Evolutionary conservation across 306 rosid species (phyloP).

Genomic region (Citrullus mucosospermus): DNA sequence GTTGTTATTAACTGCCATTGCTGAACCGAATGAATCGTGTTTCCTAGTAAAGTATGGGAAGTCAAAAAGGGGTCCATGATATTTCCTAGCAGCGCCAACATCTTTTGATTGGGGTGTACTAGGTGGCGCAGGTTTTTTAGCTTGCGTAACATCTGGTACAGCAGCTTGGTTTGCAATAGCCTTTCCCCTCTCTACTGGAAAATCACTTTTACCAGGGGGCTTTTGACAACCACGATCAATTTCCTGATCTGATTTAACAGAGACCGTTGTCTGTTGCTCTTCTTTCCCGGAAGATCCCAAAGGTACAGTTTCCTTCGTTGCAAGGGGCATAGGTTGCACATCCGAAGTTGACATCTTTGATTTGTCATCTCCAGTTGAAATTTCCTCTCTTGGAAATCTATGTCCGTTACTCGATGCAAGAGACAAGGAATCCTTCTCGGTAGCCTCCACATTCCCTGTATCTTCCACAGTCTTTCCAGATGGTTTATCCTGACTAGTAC

Average conservation of each 20-base stretch:
- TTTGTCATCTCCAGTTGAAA: constrained; percentile 48
- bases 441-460: constrained; percentile 35
- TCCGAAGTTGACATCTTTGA: constrained; percentile 24
- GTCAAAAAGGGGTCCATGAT: constrained; percentile 97
- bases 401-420: constrained; percentile 35
- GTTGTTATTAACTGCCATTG: constrained; percentile 47
- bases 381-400: constrained; percentile 42
- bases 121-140: constrained; percentile 44
- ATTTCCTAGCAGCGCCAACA: constrained; percentile 49
- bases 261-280: constrained; percentile 38
- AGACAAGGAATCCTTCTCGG: constrained; percentile 40
- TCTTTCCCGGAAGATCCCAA: constrained; percentile 48
- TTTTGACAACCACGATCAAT: constrained; percentile 36
- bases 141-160: constrained; percentile 51
- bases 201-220: constrained; percentile 41
- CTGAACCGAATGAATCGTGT: constrained; percentile 81
- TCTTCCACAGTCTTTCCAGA: constrained; percentile 46
- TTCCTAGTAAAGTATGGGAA: constrained; percentile 93
- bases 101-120: constrained; percentile 59
- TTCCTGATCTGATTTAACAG: constrained; percentile 56
- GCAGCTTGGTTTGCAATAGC: constrained; percentile 46
- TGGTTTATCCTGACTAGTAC: constrained; percentile 48
- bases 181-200: constrained; percentile 67
- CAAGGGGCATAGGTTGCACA: constrained; percentile 34
- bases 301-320: constrained; percentile 42